Conservation (phyloP, 306 rosid genomes). For the Cajanus cajan region DNA sequence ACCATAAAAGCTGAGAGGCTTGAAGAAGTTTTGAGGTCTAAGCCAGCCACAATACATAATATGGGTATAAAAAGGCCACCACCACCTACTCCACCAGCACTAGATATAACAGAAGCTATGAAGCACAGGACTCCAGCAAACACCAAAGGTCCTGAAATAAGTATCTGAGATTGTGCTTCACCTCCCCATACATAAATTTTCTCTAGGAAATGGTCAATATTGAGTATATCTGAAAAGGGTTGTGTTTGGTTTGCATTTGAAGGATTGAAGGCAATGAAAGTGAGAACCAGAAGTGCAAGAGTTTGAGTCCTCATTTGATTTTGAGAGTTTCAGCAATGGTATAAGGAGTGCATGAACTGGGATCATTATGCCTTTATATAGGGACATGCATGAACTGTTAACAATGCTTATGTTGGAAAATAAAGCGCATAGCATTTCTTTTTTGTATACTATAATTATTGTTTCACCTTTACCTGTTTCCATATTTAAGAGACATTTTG, state of each 20-base stretch:
- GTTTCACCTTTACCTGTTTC: not conserved
- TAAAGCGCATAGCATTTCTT: not conserved
- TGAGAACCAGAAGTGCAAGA: constrained; percentile 32
- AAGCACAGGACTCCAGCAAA: constrained; percentile 59
- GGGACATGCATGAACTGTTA: not conserved
- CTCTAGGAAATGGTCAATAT: constrained; percentile 25
- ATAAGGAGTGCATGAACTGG: not conserved
- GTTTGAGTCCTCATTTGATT: constrained; percentile 38
- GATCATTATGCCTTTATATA: not conserved
- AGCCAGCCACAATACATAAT: constrained; percentile 60
- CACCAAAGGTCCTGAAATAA: constrained; percentile 42
- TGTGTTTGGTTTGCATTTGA: constrained; percentile 57
- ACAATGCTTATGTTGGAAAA: not conserved
- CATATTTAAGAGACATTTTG: not conserved
- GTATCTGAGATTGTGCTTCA: constrained; percentile 25
- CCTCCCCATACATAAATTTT: constrained; percentile 33
- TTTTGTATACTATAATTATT: not conserved
- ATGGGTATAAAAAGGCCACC: constrained; percentile 87
- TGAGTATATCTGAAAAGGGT: constrained; percentile 40
- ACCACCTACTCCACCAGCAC: constrained; percentile 93
- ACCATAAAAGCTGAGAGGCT: constrained; percentile 92
- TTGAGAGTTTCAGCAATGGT: constrained; percentile 17
- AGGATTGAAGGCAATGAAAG: constrained; percentile 31
- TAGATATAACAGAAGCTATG: constrained; percentile 70
- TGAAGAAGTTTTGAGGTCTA: constrained; percentile 84